phyloP scores from a whole-genome alignment of 768 basidiomycete species.

The Kwoniella shandongensis region DNA sequence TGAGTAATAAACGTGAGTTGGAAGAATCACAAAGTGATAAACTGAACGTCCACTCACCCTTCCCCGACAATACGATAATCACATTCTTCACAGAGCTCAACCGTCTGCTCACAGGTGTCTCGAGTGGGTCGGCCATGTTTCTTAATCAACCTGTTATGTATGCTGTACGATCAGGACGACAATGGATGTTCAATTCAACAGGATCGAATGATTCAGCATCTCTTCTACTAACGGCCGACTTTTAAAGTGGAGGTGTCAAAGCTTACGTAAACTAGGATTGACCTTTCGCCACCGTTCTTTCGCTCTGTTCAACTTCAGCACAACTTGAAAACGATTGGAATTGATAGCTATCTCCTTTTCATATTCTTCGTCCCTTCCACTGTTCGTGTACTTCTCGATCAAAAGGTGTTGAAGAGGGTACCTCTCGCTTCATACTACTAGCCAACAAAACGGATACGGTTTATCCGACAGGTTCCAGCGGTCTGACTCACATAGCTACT shows the following conservation, averaged over 20 bases:
- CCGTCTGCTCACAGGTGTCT: slow-evolving; percentile 68
- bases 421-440: too few relatives aligned
- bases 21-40: not conserved
- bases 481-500: too few relatives aligned
- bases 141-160: too few relatives aligned
- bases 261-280: slow-evolving; percentile 5
- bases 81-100: slow-evolving; percentile 75
- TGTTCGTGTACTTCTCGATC: too few relatives aligned
- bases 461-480: too few relatives aligned
- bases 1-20: not conserved
- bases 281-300: slow-evolving; percentile 11
- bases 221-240: not conserved
- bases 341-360: too few relatives aligned
- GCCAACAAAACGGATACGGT: too few relatives aligned
- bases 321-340: too few relatives aligned
- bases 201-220: not conserved
- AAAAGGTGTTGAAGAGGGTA: too few relatives aligned
- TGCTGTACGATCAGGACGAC: too few relatives aligned
- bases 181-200: too few relatives aligned
- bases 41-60: slow-evolving; percentile 58
- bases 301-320: slow-evolving; percentile 4
- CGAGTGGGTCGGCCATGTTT: slow-evolving; percentile 43
- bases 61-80: slow-evolving; percentile 90
- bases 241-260: slow-evolving; percentile 22
- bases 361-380: not conserved